Evolutionary conservation across 495 filamentous ascomycete species (phyloP), one percentile per base, ranked within the genome.

Genomic region (Cercophora scortea): DNA sequence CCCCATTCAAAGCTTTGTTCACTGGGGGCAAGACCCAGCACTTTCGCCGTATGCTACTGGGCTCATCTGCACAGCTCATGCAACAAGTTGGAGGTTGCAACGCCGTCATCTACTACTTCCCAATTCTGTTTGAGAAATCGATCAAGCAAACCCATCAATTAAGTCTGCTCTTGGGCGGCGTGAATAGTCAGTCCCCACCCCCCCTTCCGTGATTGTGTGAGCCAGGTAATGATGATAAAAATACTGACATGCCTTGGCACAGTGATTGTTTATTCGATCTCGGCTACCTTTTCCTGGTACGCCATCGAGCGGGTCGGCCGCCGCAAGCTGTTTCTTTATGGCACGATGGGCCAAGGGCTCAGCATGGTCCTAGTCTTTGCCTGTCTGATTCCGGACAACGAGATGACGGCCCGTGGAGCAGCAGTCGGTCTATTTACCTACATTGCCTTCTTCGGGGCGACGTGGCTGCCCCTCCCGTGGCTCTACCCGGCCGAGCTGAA

Each of bases 51-150:
- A 76, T 86, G 67, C 48, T 83, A 9, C 71, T 87, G 16, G 84
- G 83, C 4, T 64, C 77, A 25, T 76, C 77, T 55, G 75, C 78
- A 53, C 75, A 87, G 75, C 77, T 92, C 59, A 86, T 91, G 76
- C 88, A 92, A 69, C 88, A 93, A 59, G 74, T 90, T 52, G 57
- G 81, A 49, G 82, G 83, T 10, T 89, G 85, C 68, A 91, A 91
- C 52, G 87, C 86, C 11, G 85, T 88, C 57, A 91, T 90, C 61
- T 93, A 93, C 75, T 91, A 86, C 69, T 86, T 87, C 55, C 86
- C 87, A 0, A 78, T 90, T 40, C 77, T 93, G 0, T 89, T 91
- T 69, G 64, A 89, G 68, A 63, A 75, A 10, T 83, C 80, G 16
- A 81, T 91, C 56, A 55, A 68, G 16, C 70, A 78, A 55, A 64